Conservation (phyloP, 495 filamentous ascomycete genomes). For the Tuber brumale region DNA sequence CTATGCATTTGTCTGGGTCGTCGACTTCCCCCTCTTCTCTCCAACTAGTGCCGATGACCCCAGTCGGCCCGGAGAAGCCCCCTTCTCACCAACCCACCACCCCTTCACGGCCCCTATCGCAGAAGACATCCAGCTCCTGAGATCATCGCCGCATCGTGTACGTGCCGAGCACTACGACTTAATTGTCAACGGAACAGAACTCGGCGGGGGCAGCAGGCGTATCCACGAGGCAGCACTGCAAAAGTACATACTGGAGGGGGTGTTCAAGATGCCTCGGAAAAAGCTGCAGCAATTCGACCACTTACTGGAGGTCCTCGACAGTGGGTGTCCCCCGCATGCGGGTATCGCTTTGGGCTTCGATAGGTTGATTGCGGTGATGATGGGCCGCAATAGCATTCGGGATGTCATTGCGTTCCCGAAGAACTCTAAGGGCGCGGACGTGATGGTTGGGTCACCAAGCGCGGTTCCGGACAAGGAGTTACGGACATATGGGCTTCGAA, state of each 20-base stretch:
- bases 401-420: constrained; percentile 98
- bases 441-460: constrained; percentile 68
- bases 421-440: constrained; percentile 75
- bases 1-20: constrained; percentile 75
- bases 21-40: constrained; percentile 85
- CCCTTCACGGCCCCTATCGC: constrained; percentile 85
- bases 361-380: constrained; percentile 73
- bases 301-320: constrained; percentile 69
- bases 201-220: constrained; percentile 86
- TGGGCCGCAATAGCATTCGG: constrained; percentile 64
- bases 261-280: constrained; percentile 60
- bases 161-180: constrained; percentile 87
- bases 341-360: constrained; percentile 92
- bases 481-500: constrained; percentile 52
- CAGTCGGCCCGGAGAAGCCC: constrained; percentile 73
- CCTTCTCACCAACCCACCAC: constrained; percentile 84
- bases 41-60: constrained; percentile 61
- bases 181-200: constrained; percentile 89
- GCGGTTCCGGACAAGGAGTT: constrained; percentile 57
- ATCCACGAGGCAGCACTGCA: constrained; percentile 84
- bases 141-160: constrained; percentile 62
- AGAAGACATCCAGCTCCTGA: constrained; percentile 67
- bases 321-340: constrained; percentile 95
- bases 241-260: constrained; percentile 72
- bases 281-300: constrained; percentile 73